Base-by-base conservation (phyloP, 2,329 filamentous ascomycete species). In the Ophiocordyceps unilateralis region DNA sequence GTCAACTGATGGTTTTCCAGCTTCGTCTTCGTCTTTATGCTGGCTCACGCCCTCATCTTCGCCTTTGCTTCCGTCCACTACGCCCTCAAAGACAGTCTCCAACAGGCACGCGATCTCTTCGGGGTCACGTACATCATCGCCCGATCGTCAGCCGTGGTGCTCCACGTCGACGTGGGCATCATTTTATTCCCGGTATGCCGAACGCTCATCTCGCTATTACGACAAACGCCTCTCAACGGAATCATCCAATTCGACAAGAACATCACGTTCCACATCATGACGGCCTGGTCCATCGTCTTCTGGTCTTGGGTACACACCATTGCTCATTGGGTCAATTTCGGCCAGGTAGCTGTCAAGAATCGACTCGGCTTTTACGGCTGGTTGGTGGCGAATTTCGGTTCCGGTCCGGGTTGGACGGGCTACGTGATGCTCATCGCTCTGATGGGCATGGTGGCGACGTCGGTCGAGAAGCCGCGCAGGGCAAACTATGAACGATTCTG, bases 181-280 rank as follows among this genome's bases (percentile, higher is more conserved):
- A 71, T 93, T 50, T 68, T 91, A 23, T 78, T 89, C 51, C 83
- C 85, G 39, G 83, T 91, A 41, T 91, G 84, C 66, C 74, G 84
- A 46, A 91, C 83, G 12, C 73, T 91, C 52, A 86, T 91, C 55
- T 91, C 83, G 43, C 73, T 89, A 48, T 72, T 80, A 42, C 75
- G 84, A 48, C 81, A 85, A 57, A 91, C 84, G 7, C 82, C 84
- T 8, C 68, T 91, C 44, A 88, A 89, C 59, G 83, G 84, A 51
- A 84, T 91, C 56, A 81, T 93, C 50, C 84, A 86, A 52, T 87
- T 91, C 61, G 83, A 87, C 65, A 88, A 87, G 69, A 87, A 88
- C 64, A 87, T 88, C 58, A 84, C 82, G 39, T 89, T 91, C 63
- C 84, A 91, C 66, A 89, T 85, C 63, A 77, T 72, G 41, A 83